Conservation (phyloP, 2,329 filamentous ascomycete species). For the Pseudogymnoascus sp. region DNA sequence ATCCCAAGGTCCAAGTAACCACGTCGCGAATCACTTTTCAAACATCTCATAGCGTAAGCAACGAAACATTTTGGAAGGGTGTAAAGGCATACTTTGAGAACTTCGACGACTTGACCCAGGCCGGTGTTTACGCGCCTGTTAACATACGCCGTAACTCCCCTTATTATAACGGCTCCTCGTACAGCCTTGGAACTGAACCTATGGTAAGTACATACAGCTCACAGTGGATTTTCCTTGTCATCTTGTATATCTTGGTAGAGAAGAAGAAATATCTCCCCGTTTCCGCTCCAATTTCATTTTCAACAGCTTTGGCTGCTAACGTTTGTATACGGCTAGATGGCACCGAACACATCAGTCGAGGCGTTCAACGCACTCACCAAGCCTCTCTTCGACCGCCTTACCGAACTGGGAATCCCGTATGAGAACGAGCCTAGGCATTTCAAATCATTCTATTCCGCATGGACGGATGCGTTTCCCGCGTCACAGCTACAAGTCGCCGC, state of each 20-base stretch:
- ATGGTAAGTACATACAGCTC: too few species aligned
- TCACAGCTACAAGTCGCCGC: conserved; percentile 27
- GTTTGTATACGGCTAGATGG: too few species aligned
- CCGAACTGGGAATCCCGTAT: conserved; percentile 23
- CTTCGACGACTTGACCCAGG: conserved; percentile 33
- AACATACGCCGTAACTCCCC: conserved; percentile 28
- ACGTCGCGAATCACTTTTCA: conserved; percentile 39
- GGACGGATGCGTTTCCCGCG: conserved; percentile 36
- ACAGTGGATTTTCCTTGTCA: too few species aligned
- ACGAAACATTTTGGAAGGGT: conserved; percentile 44
- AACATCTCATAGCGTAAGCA: conserved; percentile 40
- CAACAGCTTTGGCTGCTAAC: too few species aligned
- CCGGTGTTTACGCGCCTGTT: conserved; percentile 25
- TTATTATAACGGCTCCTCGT: too few species aligned
- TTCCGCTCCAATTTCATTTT: too few species aligned
- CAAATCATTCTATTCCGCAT: conserved; percentile 25
- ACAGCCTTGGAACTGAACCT: too few species aligned
- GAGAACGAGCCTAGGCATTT: conserved; percentile 18
- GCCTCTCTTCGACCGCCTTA: conserved; percentile 35
- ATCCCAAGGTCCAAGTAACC: conserved; percentile 32
- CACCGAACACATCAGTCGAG: too few species aligned
- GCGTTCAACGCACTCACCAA: conserved; percentile 23
- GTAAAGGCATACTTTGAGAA: conserved; percentile 46
- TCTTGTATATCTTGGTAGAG: too few species aligned
- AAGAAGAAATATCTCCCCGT: too few species aligned